Percentiles rank a stretch among this genome's conserved stretches.
Evolutionary conservation across 2,329 filamentous ascomycete species (phyloP).

Genomic region (Pseudogymnoascus verrucosus): DNA sequence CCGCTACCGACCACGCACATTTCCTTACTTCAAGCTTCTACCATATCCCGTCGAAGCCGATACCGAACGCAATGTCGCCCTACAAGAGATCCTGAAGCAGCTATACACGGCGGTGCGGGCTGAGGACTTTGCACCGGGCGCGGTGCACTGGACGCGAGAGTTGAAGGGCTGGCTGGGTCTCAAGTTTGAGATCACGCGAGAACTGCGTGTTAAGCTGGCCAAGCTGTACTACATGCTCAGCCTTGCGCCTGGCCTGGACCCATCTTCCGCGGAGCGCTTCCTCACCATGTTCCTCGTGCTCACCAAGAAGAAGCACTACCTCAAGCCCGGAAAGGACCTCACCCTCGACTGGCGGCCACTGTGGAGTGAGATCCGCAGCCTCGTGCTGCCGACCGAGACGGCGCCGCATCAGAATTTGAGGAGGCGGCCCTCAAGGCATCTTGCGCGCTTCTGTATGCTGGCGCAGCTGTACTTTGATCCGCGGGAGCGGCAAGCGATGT

Average conservation of each 20-base stretch:
- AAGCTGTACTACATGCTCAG: constrained; percentile 92
- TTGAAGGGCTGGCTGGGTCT: constrained; percentile 89
- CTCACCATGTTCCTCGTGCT: constrained; percentile 93
- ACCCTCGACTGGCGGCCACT: constrained; percentile 86
- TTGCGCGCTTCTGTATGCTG: constrained; percentile 85
- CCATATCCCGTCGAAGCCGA: constrained; percentile 85
- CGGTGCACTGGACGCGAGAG: constrained; percentile 94
- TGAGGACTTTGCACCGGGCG: constrained; percentile 89
- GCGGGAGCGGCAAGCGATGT: constrained; percentile 69
- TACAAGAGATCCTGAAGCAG: constrained; percentile 84
- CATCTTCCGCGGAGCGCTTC: constrained; percentile 76
- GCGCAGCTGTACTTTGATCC: constrained; percentile 91
- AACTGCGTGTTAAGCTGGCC: constrained; percentile 73
- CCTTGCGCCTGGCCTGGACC: constrained; percentile 81
- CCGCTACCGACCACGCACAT: constrained; percentile 78
- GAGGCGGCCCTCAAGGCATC: constrained; percentile 50
- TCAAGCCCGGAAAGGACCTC: constrained; percentile 85
- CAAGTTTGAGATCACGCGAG: constrained; percentile 92
- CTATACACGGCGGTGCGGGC: constrained; percentile 87
- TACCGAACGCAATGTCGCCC: constrained; percentile 63
- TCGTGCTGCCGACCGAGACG: constrained; percentile 80
- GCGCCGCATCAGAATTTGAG: constrained; percentile 53
- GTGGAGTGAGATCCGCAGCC: constrained; percentile 84
- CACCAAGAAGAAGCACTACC: constrained; percentile 95
- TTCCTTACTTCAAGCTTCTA: constrained; percentile 83